Evolutionary conservation across 148 eudicot species (phyloP).

Genomic region (Camellia lanceoleosa): DNA sequence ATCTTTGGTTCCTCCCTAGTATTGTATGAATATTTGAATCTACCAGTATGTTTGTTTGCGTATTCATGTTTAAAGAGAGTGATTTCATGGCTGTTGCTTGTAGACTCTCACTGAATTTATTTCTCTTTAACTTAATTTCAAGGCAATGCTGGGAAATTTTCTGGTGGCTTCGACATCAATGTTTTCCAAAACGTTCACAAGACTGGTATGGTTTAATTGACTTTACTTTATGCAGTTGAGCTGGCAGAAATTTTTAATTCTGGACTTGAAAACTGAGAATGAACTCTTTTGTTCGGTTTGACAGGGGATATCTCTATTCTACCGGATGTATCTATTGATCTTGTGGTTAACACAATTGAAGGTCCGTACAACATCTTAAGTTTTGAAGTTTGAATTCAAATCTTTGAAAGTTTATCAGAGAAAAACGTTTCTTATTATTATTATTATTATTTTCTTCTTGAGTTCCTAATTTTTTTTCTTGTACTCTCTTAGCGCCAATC

Average conservation of each 20-base stretch:
- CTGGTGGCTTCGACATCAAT: constrained; percentile 87
- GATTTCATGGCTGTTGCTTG: background rate
- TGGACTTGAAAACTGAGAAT: background rate
- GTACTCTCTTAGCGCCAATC: background rate
- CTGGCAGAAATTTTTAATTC: background rate
- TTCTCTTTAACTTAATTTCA: constrained; percentile 14
- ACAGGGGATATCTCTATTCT: constrained; percentile 63
- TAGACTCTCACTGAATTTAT: background rate
- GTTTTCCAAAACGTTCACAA: constrained; percentile 69
- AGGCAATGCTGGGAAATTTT: constrained; percentile 79
- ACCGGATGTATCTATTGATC: constrained; percentile 71
- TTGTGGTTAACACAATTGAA: constrained; percentile 72
- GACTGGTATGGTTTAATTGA: constrained; percentile 51
- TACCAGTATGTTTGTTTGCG: background rate
- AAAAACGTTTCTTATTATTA: background rate
- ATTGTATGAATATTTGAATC: background rate
- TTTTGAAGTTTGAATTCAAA: no score
- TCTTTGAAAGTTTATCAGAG: background rate
- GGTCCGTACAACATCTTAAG: constrained; percentile 33
- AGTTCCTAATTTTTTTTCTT: background rate
- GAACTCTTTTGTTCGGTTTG: constrained; percentile 17
- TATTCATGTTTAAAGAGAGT: background rate
- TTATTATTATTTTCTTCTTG: background rate
- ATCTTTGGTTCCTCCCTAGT: background rate
- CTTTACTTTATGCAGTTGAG: background rate